phyloP scores from a whole-genome alignment of 225 moss, liverwort and hornwort species.

The Physcomitrellopsis africana region DNA sequence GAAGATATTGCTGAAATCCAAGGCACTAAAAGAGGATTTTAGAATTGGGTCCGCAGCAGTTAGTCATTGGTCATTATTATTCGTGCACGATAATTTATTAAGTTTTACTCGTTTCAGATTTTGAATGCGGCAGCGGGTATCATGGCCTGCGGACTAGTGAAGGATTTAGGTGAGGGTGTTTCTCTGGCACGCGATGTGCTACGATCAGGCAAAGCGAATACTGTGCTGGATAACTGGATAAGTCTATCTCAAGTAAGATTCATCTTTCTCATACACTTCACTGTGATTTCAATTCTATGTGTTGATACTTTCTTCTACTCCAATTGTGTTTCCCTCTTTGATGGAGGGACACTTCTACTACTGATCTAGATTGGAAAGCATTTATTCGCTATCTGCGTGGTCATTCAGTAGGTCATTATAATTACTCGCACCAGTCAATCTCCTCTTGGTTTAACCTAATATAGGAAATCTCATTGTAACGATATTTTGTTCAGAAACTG shows the following conservation, averaged over 20 bases:
- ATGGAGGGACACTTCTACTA: neutral
- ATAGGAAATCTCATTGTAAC: slow-evolving; percentile 8
- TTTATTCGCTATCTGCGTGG: neutral
- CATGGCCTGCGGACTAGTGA: slow-evolving; percentile 84
- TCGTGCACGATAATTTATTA: neutral
- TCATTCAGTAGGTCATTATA: neutral
- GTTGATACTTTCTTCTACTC: neutral
- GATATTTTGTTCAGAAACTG: slow-evolving; percentile 43
- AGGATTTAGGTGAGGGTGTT: slow-evolving; percentile 80
- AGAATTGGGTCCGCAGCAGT: neutral
- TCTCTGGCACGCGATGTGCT: slow-evolving; percentile 78
- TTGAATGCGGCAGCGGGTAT: slow-evolving; percentile 98
- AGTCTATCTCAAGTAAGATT: slow-evolving; percentile 74
- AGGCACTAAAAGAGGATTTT: too few relatives aligned
- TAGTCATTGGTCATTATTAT: slow-evolving; percentile 16
- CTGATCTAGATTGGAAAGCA: slow-evolving; percentile 12
- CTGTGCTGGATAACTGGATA: slow-evolving; percentile 85
- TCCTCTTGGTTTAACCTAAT: neutral
- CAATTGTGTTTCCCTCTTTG: slow-evolving; percentile 10
- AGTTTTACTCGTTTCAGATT: slow-evolving; percentile 47
- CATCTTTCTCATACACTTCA: slow-evolving; percentile 8
- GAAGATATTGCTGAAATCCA: too few relatives aligned
- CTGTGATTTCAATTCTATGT: neutral
- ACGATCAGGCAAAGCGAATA: slow-evolving; percentile 81
- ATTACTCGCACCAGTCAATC: neutral